Evolutionary conservation across 805 yeast species (phyloP).

Genomic region (Metschnikowia vanudenii): DNA sequence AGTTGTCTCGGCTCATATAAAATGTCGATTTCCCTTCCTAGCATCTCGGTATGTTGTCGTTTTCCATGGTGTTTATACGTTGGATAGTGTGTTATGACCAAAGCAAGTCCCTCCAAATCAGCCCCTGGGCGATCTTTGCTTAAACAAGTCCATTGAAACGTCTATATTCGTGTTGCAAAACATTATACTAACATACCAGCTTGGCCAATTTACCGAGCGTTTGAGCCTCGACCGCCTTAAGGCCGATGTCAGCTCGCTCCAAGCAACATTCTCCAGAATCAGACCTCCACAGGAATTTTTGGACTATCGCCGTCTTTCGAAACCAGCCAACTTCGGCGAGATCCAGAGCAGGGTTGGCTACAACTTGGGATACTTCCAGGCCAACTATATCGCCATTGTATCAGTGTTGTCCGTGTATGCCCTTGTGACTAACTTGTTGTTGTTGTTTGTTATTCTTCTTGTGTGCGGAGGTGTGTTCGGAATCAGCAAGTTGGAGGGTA

Average conservation of each 20-base stretch:
- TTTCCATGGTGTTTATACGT: too few relatives aligned
- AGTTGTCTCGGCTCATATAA: neutral
- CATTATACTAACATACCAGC: constrained; percentile 6
- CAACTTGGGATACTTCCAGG: constrained; percentile 82
- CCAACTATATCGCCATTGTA: constrained; percentile 79
- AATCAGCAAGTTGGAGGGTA: constrained; percentile 76
- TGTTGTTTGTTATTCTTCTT: constrained; percentile 76
- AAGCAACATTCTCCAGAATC: constrained; percentile 63
- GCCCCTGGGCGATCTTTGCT: too few relatives aligned
- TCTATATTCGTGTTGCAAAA: neutral
- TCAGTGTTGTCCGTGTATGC: constrained; percentile 77
- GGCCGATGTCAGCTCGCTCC: constrained; percentile 43
- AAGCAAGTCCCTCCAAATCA: too few relatives aligned
- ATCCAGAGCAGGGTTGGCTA: constrained; percentile 83
- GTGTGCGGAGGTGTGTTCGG: constrained; percentile 74
- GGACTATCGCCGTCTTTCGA: constrained; percentile 83
- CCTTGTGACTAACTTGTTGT: constrained; percentile 76
- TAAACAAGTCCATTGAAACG: too few relatives aligned
- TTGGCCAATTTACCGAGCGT: constrained; percentile 19
- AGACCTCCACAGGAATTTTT: constrained; percentile 93
- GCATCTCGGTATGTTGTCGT: constrained; percentile 37
- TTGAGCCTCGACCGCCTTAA: constrained; percentile 26
- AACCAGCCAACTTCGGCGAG: constrained; percentile 87
- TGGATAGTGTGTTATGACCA: too few relatives aligned
- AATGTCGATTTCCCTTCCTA: constrained; percentile 35